phyloP scores from a whole-genome alignment of 208 protist genomes.

The Blastocrithidia nonstop region DNA sequence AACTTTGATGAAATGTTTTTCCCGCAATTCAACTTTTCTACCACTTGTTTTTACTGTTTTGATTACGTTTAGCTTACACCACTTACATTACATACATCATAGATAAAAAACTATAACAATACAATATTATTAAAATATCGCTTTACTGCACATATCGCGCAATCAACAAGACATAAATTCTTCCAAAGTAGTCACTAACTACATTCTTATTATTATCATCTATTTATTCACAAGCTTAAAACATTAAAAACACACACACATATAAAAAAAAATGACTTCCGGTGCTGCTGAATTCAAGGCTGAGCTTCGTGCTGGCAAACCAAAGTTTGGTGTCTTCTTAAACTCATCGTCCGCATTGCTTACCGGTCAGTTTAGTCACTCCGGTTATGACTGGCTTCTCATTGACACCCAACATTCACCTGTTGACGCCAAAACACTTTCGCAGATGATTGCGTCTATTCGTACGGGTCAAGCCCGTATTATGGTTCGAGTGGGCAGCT shows the following conservation, averaged over 20 bases:
- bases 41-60: no score
- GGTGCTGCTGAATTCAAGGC: constrained; percentile 66
- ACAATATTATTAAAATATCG: no score
- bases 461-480: constrained; percentile 34
- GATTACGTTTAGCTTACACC: no score
- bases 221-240: no score
- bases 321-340: constrained; percentile 69
- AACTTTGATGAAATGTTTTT: no score
- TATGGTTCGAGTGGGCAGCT: constrained; percentile 66
- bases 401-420: constrained; percentile 67
- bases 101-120: no score
- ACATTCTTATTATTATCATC: no score
- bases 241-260: constrained; percentile 1
- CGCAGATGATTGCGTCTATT: constrained; percentile 48
- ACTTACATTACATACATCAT: no score
- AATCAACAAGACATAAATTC: no score
- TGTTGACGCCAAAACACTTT: constrained; percentile 29
- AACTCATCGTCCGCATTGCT: constrained; percentile 53
- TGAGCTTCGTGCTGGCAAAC: constrained; percentile 56
- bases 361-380: constrained; percentile 70
- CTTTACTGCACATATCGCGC: no score
- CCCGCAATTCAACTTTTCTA: no score
- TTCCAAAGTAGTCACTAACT: no score
- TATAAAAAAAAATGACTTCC: constrained; percentile 21
- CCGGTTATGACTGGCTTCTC: constrained; percentile 70